Percentiles rank a stretch among this genome's conserved stretches.
These are phyloP conservation scores for Yarrowia hollandica DNA, from an alignment of 805 yeast genomes.

Conservation along the genomic window DNA sequence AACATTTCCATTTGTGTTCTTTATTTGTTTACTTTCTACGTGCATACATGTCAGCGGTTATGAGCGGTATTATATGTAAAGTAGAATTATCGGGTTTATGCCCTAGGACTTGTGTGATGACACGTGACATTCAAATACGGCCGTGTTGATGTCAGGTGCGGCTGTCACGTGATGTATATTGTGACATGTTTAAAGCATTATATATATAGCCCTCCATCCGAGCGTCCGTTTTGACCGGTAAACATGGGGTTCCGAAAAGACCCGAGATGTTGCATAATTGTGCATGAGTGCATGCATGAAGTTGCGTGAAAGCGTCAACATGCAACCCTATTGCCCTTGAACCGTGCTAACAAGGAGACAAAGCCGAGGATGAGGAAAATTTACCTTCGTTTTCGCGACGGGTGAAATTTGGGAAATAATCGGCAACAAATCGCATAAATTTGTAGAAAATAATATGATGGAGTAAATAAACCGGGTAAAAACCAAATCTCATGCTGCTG, in stretches of 20 bases:
- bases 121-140: too few species aligned
- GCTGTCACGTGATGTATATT: not conserved
- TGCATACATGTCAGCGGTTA: slow-evolving; percentile 23
- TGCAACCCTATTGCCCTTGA: slow-evolving; percentile 28
- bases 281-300: slow-evolving; percentile 12
- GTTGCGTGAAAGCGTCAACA: slow-evolving; percentile 26
- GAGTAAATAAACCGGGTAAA: too few species aligned
- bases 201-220: slow-evolving; percentile 23
- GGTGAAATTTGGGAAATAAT: not conserved
- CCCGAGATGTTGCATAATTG: slow-evolving; percentile 17
- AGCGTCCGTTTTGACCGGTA: not conserved
- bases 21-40: slow-evolving; percentile 12
- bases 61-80: slow-evolving; percentile 10
- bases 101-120: too few species aligned
- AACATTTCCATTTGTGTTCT: not conserved
- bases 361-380: slow-evolving; percentile 23
- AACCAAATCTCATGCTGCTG: too few species aligned
- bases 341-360: slow-evolving; percentile 21
- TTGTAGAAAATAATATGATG: too few species aligned
- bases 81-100: not conserved
- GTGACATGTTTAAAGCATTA: too few species aligned
- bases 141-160: not conserved
- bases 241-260: slow-evolving; percentile 27
- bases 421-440: not conserved
- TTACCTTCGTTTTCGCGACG: too few species aligned